Evolutionary conservation across 805 yeast species (phyloP).

Genomic region (Alloascoidea africana): DNA sequence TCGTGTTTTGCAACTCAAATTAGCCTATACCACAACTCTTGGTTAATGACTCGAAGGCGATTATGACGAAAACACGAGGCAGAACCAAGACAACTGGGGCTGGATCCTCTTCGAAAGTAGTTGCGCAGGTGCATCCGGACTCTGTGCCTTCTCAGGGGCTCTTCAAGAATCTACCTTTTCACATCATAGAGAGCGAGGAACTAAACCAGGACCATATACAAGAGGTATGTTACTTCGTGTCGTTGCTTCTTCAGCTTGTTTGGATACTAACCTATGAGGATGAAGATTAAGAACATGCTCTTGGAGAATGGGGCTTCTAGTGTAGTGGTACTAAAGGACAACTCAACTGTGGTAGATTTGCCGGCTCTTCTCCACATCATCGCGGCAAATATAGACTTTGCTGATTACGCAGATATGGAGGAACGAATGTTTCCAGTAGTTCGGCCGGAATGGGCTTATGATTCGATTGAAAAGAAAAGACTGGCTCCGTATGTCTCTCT

Average conservation of each 20-base stretch:
- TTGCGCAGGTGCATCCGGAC: too few species aligned
- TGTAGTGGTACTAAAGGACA: neutral
- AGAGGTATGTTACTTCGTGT: neutral
- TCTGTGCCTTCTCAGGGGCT: neutral
- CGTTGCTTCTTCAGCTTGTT: too few species aligned
- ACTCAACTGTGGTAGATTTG: slow-evolving; percentile 2
- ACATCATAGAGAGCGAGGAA: neutral
- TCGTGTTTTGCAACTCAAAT: too few species aligned
- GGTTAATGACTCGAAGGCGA: too few species aligned
- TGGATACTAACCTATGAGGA: too few species aligned
- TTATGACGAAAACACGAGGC: too few species aligned
- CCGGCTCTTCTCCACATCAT: slow-evolving; percentile 27
- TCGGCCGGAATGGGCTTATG: slow-evolving; percentile 31
- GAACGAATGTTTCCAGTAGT: slow-evolving; percentile 40
- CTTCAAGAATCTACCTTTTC: neutral
- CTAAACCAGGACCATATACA: neutral
- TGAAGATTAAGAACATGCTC: neutral
- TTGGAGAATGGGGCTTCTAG: neutral
- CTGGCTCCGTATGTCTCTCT: too few species aligned
- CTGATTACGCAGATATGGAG: slow-evolving; percentile 23
- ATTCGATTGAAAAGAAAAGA: slow-evolving; percentile 17
- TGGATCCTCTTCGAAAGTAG: too few species aligned
- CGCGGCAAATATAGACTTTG: slow-evolving; percentile 29
- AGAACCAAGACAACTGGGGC: too few species aligned
- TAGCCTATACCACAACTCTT: too few species aligned